Conservation (phyloP, 306 rosid genomes). For the Nissolia schottii region DNA sequence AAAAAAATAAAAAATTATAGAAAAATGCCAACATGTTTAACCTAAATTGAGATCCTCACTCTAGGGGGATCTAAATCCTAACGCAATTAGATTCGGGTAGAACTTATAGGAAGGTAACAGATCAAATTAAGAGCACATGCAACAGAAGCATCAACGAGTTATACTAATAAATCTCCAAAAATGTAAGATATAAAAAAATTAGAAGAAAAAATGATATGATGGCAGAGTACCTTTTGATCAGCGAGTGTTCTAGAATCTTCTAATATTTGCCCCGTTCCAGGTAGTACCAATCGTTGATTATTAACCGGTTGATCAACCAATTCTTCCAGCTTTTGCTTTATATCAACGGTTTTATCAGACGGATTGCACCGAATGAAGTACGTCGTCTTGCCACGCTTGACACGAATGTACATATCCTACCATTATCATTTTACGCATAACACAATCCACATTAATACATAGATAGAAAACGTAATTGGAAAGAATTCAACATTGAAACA, state of each 20-base stretch:
- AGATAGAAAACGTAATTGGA: background rate
- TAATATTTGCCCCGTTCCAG: constrained; percentile 61
- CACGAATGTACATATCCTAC: constrained; percentile 73
- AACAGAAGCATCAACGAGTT: background rate
- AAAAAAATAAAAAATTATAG: background rate
- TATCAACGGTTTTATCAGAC: constrained; percentile 52
- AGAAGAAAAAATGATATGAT: background rate
- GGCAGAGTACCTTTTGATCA: constrained; percentile 68
- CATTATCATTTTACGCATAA: too few relatives aligned
- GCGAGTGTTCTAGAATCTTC: constrained; percentile 81
- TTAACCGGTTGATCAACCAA: constrained; percentile 47
- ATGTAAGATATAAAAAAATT: background rate
- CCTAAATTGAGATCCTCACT: too few relatives aligned
- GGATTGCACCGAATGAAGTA: constrained; percentile 74
- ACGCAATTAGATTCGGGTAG: too few relatives aligned
- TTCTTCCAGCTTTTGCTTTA: constrained; percentile 60
- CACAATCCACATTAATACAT: too few relatives aligned
- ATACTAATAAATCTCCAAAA: background rate
- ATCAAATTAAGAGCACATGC: background rate
- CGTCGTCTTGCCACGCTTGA: constrained; percentile 63
- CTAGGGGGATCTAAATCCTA: too few relatives aligned
- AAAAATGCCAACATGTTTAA: background rate
- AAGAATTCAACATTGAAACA: background rate
- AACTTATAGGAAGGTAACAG: background rate
- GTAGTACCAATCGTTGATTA: constrained; percentile 60